Evolutionary conservation across 2,329 filamentous ascomycete genomes (phyloP).

Genomic region (Massarina eburnea): DNA sequence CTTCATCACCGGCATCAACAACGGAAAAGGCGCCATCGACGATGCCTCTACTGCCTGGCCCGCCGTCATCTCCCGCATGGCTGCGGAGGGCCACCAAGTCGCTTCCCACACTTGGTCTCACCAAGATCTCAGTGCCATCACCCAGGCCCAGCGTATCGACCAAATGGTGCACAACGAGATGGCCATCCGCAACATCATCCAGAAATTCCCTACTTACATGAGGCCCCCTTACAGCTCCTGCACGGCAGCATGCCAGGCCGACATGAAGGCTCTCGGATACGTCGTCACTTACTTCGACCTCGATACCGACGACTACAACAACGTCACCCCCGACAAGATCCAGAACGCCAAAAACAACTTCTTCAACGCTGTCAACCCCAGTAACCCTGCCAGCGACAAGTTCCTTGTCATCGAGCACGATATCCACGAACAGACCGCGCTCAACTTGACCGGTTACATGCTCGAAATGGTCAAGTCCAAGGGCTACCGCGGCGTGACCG

Average conservation of each 20-base stretch:
- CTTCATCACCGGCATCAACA: conserved; percentile 63
- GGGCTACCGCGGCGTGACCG: conserved; percentile 48
- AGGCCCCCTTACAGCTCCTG: conserved; percentile 53
- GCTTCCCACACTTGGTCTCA: conserved; percentile 62
- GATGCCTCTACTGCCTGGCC: conserved; percentile 50
- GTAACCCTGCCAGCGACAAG: conserved; percentile 26
- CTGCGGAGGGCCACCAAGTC: conserved; percentile 60
- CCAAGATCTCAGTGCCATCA: conserved; percentile 49
- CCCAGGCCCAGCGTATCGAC: conserved; percentile 46
- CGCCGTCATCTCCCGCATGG: conserved; percentile 57
- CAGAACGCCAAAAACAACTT: conserved; percentile 43
- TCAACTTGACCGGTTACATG: conserved; percentile 48
- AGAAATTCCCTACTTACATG: conserved; percentile 59
- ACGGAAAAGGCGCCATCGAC: conserved; percentile 59
- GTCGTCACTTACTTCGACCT: conserved; percentile 63
- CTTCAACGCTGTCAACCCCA: conserved; percentile 43
- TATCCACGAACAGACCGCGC: conserved; percentile 50
- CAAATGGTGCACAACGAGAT: conserved; percentile 58
- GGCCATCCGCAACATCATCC: conserved; percentile 57
- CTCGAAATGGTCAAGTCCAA: conserved; percentile 42
- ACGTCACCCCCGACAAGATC: conserved; percentile 31
- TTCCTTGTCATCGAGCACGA: conserved; percentile 59
- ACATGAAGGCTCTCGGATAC: conserved; percentile 53
- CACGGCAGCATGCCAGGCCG: conserved; percentile 43
- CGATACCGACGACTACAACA: conserved; percentile 53